Base-by-base conservation (phyloP, 106 monocot genomes). In the Hemerocallis citrina region DNA sequence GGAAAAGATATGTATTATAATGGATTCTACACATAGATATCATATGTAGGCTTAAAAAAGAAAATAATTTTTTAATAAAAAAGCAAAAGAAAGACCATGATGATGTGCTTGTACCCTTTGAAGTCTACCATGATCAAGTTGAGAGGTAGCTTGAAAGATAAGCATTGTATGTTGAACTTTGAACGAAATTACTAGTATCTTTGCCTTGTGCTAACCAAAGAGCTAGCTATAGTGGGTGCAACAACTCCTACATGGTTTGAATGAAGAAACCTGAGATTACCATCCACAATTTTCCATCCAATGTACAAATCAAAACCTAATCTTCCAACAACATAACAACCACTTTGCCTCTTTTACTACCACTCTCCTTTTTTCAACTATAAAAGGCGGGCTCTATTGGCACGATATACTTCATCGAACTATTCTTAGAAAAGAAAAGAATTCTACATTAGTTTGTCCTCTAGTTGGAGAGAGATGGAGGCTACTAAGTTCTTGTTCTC, bases 231-330 rank as follows among this genome's bases (percentile, higher is more conserved):
- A 68, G 59, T 59, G 68, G 68, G 58, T 58, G 59, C 44, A 67
- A 56, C 67, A 57, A 67, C 55, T 34, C 33, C 55, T 66, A 39
- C n/a, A 54, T 4, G 37, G 2, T 31, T 28, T 36, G 29, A 41
- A 42, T 3, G 9, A 21, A 17, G 1, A 21, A 20, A 46, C 27
- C 22, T 49, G 11, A 46, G 6, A 16, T 54, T 54, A 3, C 24
- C n/a, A n/a, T n/a, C n/a, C n/a, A n/a, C n/a, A n/a, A n/a, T 22
- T 54, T 29, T 29, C 20, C 20, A 54, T 32, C 9, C 15, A 54
- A n/a, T n/a, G 28, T 43, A 27, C 29, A 75, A 75, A 69, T 56
- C 75, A 76, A 64, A 70, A 44, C 76, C 76, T 59, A 75, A 64
- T 46, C 58, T 42, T 27, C 61, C 68, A 62, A 68, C 28, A 44